Percentiles rank a stretch among this genome's conserved stretches.
phyloP scores from a whole-genome alignment of 1,139 yeast genomes.

The Saccharomyces uvarum region DNA sequence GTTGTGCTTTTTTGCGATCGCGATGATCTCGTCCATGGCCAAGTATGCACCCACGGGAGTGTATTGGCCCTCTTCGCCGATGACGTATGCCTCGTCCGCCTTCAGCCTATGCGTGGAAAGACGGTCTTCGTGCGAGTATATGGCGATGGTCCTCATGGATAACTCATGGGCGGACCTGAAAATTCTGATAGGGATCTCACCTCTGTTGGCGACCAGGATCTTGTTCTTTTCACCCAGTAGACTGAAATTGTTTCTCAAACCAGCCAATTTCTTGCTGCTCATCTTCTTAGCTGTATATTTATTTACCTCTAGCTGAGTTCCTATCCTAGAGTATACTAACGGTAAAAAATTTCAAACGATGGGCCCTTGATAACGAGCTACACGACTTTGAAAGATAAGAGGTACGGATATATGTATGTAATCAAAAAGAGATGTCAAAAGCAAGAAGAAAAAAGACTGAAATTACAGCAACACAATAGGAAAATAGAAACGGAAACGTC shows the following conservation, averaged over 20 bases:
- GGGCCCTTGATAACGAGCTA: not conserved
- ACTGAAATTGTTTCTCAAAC: constrained; percentile 45
- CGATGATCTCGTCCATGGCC: constrained; percentile 90
- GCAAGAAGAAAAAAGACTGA: not conserved
- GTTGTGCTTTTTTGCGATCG: constrained; percentile 76
- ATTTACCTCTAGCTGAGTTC: not conserved
- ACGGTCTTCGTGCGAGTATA: constrained; percentile 93
- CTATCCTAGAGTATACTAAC: not conserved
- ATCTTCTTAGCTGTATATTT: not conserved
- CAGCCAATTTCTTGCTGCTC: constrained; percentile 11
- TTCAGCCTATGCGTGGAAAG: constrained; percentile 90
- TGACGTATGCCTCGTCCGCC: constrained; percentile 87
- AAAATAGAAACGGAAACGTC: not conserved
- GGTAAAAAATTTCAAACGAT: not conserved
- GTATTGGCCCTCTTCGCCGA: constrained; percentile 82
- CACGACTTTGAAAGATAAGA: not conserved
- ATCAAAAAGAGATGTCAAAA: not conserved
- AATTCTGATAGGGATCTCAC: constrained; percentile 84
- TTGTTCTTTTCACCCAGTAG: constrained; percentile 44
- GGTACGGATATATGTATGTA: not conserved
- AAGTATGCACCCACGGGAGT: constrained; percentile 95
- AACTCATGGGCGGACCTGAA: constrained; percentile 97
- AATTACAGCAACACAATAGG: not conserved
- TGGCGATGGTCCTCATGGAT: constrained; percentile 95
- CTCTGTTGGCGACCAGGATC: constrained; percentile 88